Conservation (phyloP, 352 stramenopile species). For the Phytopythium mirpurense region DNA sequence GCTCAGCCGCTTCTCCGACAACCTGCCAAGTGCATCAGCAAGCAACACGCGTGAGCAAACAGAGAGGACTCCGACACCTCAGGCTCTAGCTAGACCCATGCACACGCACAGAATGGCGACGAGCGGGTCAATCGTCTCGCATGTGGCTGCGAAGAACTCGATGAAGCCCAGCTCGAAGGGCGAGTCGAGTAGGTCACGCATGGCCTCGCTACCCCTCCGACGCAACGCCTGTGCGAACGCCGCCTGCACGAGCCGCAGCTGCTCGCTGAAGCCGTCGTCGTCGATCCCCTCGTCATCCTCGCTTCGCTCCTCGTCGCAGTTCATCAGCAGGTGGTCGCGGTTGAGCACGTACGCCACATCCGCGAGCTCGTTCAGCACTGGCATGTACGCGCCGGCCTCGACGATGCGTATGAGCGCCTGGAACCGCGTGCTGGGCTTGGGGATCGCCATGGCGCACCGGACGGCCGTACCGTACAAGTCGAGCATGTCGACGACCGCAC, state of each 20-base stretch:
- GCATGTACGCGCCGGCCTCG: constrained; percentile 31
- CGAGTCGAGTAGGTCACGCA: constrained; percentile 19
- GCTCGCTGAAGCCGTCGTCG: constrained; percentile 21
- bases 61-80: no score
- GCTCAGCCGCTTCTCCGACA: constrained; percentile 37
- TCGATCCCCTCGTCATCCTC: constrained; percentile 6
- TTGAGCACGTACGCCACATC: constrained; percentile 27
- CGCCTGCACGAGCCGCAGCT: constrained; percentile 32
- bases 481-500: constrained; percentile 12
- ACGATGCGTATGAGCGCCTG: constrained; percentile 39
- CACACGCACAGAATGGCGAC: constrained; percentile 21
- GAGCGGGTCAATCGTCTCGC: constrained; percentile 21
- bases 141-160: constrained; percentile 38
- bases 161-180: constrained; percentile 41
- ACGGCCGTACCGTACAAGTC: constrained; percentile 40
- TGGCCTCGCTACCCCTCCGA: constrained; percentile 16
- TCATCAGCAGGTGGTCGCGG: constrained; percentile 1
- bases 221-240: constrained; percentile 30
- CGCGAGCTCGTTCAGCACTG: constrained; percentile 33
- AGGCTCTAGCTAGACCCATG: no score
- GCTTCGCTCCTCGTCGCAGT: constrained; percentile 7
- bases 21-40: constrained; percentile 11
- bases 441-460: constrained; percentile 42
- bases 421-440: constrained; percentile 26
- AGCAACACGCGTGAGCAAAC: constrained; percentile 1